Conservation (phyloP, 305 asterid genomes). For the Galium porrigens region DNA sequence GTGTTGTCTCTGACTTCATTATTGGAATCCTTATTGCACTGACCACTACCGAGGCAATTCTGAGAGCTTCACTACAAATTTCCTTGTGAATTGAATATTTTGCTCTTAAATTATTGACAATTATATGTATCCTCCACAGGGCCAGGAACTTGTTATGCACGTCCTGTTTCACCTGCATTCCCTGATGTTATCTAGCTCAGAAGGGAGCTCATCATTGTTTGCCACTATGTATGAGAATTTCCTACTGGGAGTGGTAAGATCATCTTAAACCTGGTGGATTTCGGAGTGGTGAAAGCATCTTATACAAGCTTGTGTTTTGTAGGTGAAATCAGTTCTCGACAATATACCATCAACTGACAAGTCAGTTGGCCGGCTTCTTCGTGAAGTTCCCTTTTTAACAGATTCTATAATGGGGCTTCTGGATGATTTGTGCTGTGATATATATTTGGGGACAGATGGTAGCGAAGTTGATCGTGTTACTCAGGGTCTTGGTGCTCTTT, state of each 20-base stretch:
- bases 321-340: slow-evolving; percentile 66
- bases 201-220: slow-evolving; percentile 34
- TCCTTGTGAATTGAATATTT: slow-evolving; percentile 1
- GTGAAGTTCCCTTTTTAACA: slow-evolving; percentile 80
- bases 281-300: slow-evolving; percentile 15
- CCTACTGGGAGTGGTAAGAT: slow-evolving; percentile 73
- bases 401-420: slow-evolving; percentile 65
- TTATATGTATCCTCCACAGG: slow-evolving; percentile 37
- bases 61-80: slow-evolving; percentile 6
- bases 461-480: slow-evolving; percentile 85
- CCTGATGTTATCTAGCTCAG: slow-evolving; percentile 48
- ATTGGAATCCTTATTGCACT: neutral
- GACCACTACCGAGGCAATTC: neutral
- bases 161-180: slow-evolving; percentile 72
- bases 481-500: slow-evolving; percentile 90
- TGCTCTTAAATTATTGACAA: slow-evolving; percentile 8
- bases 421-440: slow-evolving; percentile 58
- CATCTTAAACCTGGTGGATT: slow-evolving; percentile 13
- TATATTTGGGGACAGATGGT: slow-evolving; percentile 37
- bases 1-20: neutral
- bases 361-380: slow-evolving; percentile 82
- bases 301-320: slow-evolving; percentile 26
- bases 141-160: slow-evolving; percentile 84
- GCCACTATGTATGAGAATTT: slow-evolving; percentile 58
- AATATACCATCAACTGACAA: slow-evolving; percentile 83